Percentiles rank a stretch among this genome's conserved stretches.
phyloP scores from a whole-genome alignment of 208 protist species.

The Phytomonas francai region DNA sequence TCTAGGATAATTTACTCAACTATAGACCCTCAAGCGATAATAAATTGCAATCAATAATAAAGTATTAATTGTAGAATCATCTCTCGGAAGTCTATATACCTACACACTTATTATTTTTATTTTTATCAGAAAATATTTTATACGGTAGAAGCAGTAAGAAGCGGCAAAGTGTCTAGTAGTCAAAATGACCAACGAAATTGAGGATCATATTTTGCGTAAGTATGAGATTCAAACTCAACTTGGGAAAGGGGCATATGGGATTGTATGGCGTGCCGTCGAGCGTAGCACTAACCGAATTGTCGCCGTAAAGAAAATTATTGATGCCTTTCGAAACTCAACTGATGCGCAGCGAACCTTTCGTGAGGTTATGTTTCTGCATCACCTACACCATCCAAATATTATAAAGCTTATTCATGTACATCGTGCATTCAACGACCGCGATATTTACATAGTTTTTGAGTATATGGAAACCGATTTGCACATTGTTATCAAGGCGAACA shows the following conservation, averaged over 20 bases:
- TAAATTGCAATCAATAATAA: conserved; percentile 6
- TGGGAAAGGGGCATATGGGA: conserved; percentile 93
- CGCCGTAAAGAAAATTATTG: conserved; percentile 96
- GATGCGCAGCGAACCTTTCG: conserved; percentile 94
- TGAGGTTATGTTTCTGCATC: conserved; percentile 97
- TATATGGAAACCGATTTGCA: conserved; percentile 96
- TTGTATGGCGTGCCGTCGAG: conserved; percentile 92
- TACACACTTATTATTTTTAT: conserved; percentile 16
- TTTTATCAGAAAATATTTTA: conserved; percentile 11
- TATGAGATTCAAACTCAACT: conserved; percentile 93
- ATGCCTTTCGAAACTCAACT: conserved; percentile 92
- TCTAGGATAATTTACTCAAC: too few species aligned
- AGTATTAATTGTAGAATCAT: conserved; percentile 9
- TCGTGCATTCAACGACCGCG: conserved; percentile 95
- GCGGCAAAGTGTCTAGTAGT: neutral
- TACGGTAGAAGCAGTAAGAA: neutral
- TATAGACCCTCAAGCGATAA: neutral
- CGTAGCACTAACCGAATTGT: conserved; percentile 86
- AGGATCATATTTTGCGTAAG: conserved; percentile 88
- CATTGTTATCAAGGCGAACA: conserved; percentile 84
- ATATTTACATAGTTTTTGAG: conserved; percentile 98
- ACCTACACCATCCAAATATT: conserved; percentile 95
- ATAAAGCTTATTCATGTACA: conserved; percentile 95
- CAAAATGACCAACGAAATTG: conserved; percentile 85
- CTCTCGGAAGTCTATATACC: conserved; percentile 6